Evolutionary conservation across 2,329 filamentous ascomycete species (phyloP), one percentile per base, ranked within the genome.

Genomic region (Mariannaea sp.): DNA sequence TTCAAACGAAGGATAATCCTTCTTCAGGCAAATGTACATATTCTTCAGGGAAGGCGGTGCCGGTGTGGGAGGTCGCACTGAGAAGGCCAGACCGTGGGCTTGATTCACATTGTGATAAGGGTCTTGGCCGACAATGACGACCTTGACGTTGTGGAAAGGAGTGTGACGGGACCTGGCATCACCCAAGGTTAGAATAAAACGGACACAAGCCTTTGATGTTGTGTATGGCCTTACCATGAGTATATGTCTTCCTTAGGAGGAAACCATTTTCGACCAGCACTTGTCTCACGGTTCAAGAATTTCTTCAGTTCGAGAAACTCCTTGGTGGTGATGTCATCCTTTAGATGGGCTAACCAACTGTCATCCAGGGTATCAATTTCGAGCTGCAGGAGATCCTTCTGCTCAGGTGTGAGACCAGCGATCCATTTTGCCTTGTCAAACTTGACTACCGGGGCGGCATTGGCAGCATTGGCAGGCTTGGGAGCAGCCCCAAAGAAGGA

Each of bases 41-140:
- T 99, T 99, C 65, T 85, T 84, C 13, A 99, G 85, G 1, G 91
- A 96, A 0, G 93, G 92, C 0, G 94, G 94, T 1, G 93, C 91
- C 4, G 84, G 84, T 0, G 91, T 96, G 0, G 94, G 94, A 3
- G 93, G 87, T 8, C 90, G 89, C 49, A 97, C 92, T 41, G 91
- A 96, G 80, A 99, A 99, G 70, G 90, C 93, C 54, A 99, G 86
- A 36, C 94, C 94, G 72, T 97, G 94, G 44, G 94, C 94, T 79
- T 99, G 94, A 73, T 95, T 95, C 71, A 85, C 73, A 71, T 96
- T 96, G 77, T 99, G 94, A 73, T 99, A 99, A 3, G 94, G 94
- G 71, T 99, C 94, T 76, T 99, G 94, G 60, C 94, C 94, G 49
- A 97, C 74, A 68, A 99, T 92, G 56, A 99, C 92, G 52, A 89